Evolutionary conservation across 192 early-diverging fungal genomes (phyloP).

Genomic region (Jimgerdemannia flammicorona): DNA sequence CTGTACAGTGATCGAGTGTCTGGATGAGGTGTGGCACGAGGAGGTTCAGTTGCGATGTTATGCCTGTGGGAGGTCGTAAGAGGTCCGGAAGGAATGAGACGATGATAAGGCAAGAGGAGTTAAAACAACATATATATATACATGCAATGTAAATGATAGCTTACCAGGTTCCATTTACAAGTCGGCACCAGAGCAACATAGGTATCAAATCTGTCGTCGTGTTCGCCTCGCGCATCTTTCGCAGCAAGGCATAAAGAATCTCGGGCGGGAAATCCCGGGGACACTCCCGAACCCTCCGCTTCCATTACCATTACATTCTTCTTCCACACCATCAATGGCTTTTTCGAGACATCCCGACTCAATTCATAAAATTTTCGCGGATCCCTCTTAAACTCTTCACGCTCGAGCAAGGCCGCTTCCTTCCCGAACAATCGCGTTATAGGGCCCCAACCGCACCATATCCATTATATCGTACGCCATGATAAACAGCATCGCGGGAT

Average conservation of each 20-base stretch:
- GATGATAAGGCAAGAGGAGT: too few species aligned
- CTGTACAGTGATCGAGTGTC: too few species aligned
- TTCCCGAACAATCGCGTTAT: background rate
- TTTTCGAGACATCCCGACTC: background rate
- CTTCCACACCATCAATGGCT: background rate
- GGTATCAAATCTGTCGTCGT: background rate
- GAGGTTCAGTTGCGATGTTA: too few species aligned
- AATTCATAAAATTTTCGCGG: too few species aligned
- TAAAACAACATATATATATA: background rate
- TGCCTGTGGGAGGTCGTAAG: too few species aligned
- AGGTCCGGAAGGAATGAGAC: too few species aligned
- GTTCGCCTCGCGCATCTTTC: background rate
- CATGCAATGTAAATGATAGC: background rate
- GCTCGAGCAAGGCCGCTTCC: background rate
- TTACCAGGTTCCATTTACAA: background rate
- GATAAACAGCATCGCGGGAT: background rate
- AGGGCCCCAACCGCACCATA: background rate
- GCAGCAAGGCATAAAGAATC: background rate
- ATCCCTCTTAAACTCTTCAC: background rate
- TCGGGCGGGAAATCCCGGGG: background rate
- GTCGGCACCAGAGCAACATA: background rate
- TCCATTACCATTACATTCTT: background rate
- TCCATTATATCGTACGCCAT: background rate
- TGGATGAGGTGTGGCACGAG: too few species aligned
- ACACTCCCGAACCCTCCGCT: background rate